Evolutionary conservation across 1,139 yeast genomes (phyloP).

Genomic region (Kodamaea arcana): DNA sequence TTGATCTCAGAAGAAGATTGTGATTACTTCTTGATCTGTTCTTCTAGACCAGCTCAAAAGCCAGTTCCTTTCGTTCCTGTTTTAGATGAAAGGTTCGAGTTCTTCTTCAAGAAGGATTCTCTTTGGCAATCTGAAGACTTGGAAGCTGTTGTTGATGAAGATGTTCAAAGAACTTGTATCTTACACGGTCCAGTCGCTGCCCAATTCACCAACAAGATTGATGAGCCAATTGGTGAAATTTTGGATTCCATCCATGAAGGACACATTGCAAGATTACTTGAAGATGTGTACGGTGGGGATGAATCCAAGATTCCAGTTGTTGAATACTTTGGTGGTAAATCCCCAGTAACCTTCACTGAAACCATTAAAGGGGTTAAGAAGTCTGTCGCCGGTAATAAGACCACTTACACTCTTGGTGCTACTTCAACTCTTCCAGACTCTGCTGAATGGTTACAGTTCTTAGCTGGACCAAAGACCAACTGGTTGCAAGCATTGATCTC

Average conservation of each 20-base stretch:
- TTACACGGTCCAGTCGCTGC: constrained; percentile 99
- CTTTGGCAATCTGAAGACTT: constrained; percentile 98
- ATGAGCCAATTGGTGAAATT: constrained; percentile 90
- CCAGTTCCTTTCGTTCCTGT: constrained; percentile 98
- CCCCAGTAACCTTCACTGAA: constrained; percentile 33
- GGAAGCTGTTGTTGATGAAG: constrained; percentile 93
- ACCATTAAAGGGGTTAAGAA: constrained; percentile 28
- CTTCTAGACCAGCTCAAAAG: constrained; percentile 83
- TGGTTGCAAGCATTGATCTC: constrained; percentile 94
- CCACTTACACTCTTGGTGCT: constrained; percentile 43
- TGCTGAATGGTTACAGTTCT: constrained; percentile 67
- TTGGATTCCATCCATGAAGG: constrained; percentile 88
- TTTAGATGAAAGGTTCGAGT: constrained; percentile 89
- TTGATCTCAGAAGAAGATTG: constrained; percentile 92
- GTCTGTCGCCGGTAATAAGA: constrained; percentile 31
- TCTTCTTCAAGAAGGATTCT: constrained; percentile 96
- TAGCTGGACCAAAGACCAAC: constrained; percentile 74
- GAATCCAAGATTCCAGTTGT: constrained; percentile 73
- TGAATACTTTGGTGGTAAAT: constrained; percentile 80
- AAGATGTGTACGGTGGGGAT: constrained; percentile 70
- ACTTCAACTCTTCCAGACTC: constrained; percentile 36
- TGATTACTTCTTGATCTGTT: constrained; percentile 83
- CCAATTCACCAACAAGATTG: constrained; percentile 77
- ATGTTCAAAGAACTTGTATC: constrained; percentile 97
- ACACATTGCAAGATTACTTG: constrained; percentile 66